Evolutionary conservation across 352 stramenopile genomes (phyloP).

Genomic region (Phytophthora agathidicida): DNA sequence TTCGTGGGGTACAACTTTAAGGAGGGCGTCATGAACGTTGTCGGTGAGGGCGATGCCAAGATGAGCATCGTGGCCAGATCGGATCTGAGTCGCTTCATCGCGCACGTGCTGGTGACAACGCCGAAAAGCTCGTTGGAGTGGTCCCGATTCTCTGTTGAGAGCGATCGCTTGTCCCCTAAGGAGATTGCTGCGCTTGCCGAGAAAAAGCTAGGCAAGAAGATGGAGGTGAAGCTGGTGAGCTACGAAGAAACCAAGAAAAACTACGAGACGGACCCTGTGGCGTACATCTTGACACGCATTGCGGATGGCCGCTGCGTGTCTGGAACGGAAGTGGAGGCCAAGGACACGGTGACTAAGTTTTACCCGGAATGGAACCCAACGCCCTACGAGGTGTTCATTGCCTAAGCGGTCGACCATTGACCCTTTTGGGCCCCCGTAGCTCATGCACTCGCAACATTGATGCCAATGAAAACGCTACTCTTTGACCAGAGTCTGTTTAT

Average conservation of each 20-base stretch:
- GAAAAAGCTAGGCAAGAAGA: conserved; percentile 40
- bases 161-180: conserved; percentile 23
- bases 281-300: conserved; percentile 24
- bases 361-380: conserved; percentile 32
- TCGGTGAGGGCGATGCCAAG: conserved; percentile 23
- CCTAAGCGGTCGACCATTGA: too few relatives aligned
- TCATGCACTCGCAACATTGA: too few relatives aligned
- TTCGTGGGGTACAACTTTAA: conserved; percentile 28
- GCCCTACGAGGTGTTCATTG: conserved; percentile 28
- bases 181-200: conserved; percentile 27
- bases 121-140: conserved; percentile 19
- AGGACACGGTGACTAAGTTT: conserved; percentile 26
- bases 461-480: too few relatives aligned
- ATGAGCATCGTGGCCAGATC: conserved; percentile 24
- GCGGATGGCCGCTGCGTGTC: conserved; percentile 23
- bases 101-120: conserved; percentile 22
- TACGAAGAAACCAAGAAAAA: conserved; percentile 38
- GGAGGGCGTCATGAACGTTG: conserved; percentile 19
- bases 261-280: conserved; percentile 20
- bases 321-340: conserved; percentile 21
- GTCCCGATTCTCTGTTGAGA: conserved; percentile 23
- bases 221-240: conserved; percentile 18
- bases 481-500: too few relatives aligned
- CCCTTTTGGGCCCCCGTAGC: too few relatives aligned
- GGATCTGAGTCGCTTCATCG: conserved; percentile 31